Evolutionary conservation across 768 basidiomycete genomes (phyloP).

Genomic region (Lepiota subincarnata): DNA sequence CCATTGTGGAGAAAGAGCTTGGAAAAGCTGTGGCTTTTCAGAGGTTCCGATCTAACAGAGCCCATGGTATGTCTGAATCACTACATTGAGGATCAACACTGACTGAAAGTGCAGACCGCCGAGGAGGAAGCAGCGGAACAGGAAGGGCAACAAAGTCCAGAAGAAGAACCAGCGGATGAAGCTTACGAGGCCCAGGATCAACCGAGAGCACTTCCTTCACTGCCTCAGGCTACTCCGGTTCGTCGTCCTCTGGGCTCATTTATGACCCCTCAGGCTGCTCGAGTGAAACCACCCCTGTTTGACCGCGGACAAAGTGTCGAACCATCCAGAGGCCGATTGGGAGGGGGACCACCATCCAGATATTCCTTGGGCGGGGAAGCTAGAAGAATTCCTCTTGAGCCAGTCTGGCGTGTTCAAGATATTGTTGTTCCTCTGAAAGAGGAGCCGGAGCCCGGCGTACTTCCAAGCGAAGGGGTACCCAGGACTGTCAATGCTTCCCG

Average conservation of each 20-base stretch:
- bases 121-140: slow-evolving; percentile 12
- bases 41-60: slow-evolving; percentile 16
- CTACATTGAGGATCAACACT: background rate
- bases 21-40: slow-evolving; percentile 40
- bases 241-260: slow-evolving; percentile 36
- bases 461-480: slow-evolving; percentile 1
- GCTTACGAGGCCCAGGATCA: slow-evolving; percentile 17
- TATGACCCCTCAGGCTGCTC: slow-evolving; percentile 53
- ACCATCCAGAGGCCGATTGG: slow-evolving; percentile 10
- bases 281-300: slow-evolving; percentile 5
- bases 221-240: slow-evolving; percentile 25
- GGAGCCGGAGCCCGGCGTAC: slow-evolving; percentile 6
- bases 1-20: slow-evolving; percentile 41
- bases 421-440: slow-evolving; percentile 38
- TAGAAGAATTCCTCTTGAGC: slow-evolving; percentile 42
- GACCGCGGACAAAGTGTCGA: slow-evolving; percentile 15
- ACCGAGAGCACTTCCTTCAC: slow-evolving; percentile 16
- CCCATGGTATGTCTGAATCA: slow-evolving; percentile 18
- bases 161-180: slow-evolving; percentile 19
- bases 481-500: background rate
- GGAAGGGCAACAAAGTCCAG: slow-evolving; percentile 9
- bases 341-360: slow-evolving; percentile 18
- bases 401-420: slow-evolving; percentile 55
- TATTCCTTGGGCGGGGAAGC: slow-evolving; percentile 47
- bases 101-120: slow-evolving; percentile 7